A percentile compares a stretch with the other conserved stretches of the same genome.
Evolutionary conservation across 1,139 yeast genomes (phyloP).

Genomic region (Geotrichum aggregatum): DNA sequence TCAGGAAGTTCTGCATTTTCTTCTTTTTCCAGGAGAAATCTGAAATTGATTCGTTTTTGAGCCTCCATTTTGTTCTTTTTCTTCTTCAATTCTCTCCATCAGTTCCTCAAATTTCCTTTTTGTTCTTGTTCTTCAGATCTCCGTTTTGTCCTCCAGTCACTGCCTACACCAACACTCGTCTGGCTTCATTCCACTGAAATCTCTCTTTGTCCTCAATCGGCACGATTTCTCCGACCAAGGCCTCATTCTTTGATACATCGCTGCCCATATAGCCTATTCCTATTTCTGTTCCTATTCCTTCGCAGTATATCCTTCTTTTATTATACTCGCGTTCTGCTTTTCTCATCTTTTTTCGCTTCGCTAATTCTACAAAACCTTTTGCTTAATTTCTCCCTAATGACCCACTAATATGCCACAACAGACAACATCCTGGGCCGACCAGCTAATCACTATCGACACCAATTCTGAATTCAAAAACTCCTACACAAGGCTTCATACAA

Average conservation of each 20-base stretch:
- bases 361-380: neutral
- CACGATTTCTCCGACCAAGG: neutral
- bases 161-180: no score
- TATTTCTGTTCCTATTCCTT: neutral
- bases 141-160: no score
- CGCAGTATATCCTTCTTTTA: conserved; percentile 8
- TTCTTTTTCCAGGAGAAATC: no score
- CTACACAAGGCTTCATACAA: conserved; percentile 9
- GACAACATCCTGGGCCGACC: conserved; percentile 13
- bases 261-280: neutral
- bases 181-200: no score
- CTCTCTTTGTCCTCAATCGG: neutral
- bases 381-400: neutral
- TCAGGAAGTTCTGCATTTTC: no score
- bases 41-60: no score
- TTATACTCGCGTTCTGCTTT: conserved; percentile 2
- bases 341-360: neutral
- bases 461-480: conserved; percentile 12
- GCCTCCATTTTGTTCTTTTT: no score
- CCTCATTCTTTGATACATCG: neutral
- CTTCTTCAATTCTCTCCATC: no score
- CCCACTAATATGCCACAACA: neutral
- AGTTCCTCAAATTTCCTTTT: no score
- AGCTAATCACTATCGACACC: conserved; percentile 15
- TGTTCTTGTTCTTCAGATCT: no score